Percentiles rank a stretch among this genome's conserved stretches.
Conservation (phyloP, 805 yeast genomes). For the Metschnikowia orientalis region DNA sequence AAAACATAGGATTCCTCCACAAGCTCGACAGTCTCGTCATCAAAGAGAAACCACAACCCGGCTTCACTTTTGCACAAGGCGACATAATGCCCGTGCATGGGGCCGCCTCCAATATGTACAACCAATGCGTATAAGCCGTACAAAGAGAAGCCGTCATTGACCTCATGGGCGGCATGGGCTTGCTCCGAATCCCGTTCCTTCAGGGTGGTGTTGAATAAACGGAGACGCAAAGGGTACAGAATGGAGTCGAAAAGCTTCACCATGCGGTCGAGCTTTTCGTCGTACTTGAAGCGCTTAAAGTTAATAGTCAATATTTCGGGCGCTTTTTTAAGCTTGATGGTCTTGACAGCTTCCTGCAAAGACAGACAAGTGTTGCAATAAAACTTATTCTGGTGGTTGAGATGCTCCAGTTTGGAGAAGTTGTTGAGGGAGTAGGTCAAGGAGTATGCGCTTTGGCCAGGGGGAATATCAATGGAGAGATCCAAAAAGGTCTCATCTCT, state of each 20-base stretch:
- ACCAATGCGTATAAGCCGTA: conserved; percentile 85
- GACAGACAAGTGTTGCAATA: conserved; percentile 89
- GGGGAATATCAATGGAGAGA: conserved; percentile 77
- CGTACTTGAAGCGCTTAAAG: conserved; percentile 86
- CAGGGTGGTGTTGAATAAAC: conserved; percentile 62
- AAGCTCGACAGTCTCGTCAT: conserved; percentile 90
- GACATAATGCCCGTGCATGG: conserved; percentile 96
- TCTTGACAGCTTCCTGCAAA: conserved; percentile 88
- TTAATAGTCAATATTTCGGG: conserved; percentile 82
- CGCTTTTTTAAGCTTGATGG: conserved; percentile 70
- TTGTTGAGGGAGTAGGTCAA: conserved; percentile 74
- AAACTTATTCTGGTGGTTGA: conserved; percentile 84
- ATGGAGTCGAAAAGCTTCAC: conserved; percentile 85
- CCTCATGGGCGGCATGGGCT: conserved; percentile 1
- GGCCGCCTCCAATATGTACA: conserved; percentile 96
- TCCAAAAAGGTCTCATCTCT: conserved; percentile 86
- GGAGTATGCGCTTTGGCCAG: conserved; percentile 52
- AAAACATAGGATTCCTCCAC: conserved; percentile 80
- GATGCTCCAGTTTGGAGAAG: conserved; percentile 80
- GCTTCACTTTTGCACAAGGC: conserved; percentile 73
- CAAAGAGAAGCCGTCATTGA: conserved; percentile 26
- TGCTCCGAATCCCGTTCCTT: not conserved
- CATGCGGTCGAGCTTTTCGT: conserved; percentile 74
- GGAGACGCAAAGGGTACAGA: conserved; percentile 67
- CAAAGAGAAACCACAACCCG: conserved; percentile 88